A percentile compares a stretch with the other conserved stretches of the same genome.
Conservation (phyloP, 306 rosid genomes). For the Cucumis sativus region Cucumber_9930_V3 NC_026659.2:23617501-23618000, state of each 20-base stretch:
- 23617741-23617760: not conserved
- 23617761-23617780: not conserved
- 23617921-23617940: too few species aligned
- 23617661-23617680: not conserved
- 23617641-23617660: not conserved
- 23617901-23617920: too few species aligned
- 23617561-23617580: not conserved
- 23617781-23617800: not conserved
- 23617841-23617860: not conserved
- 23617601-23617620: not conserved
- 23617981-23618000: too few species aligned
- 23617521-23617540: not conserved
- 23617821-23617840: not conserved
- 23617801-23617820: not conserved
- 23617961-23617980: too few species aligned
- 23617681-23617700: not conserved
- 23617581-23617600: too few species aligned
- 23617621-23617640: not conserved
- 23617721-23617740: not conserved
- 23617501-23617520: not conserved
- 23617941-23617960: too few species aligned
- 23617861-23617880: not conserved
- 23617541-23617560: not conserved
- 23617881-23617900: not conserved
- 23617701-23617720: not conserved